phyloP scores from a whole-genome alignment of 345 rosid genomes.

The Murraya paniculata region DNA sequence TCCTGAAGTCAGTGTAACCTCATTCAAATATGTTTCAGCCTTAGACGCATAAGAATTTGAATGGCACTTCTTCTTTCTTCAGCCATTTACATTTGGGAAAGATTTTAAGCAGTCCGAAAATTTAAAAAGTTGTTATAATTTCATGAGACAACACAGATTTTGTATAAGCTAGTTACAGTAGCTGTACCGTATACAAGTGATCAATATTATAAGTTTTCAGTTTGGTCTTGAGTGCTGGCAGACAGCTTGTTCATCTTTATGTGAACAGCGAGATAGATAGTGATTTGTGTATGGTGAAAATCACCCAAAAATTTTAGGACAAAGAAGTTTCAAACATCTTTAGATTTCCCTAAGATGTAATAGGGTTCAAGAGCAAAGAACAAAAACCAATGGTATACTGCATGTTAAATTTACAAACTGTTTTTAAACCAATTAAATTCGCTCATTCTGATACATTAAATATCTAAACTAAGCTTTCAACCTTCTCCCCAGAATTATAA shows the following conservation, averaged over 20 bases:
- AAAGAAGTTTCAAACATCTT: not conserved
- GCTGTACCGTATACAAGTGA: too few species aligned
- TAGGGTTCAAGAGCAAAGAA: not conserved
- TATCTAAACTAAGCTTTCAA: not conserved
- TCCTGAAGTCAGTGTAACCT: not conserved
- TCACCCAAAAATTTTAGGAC: not conserved
- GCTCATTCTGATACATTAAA: not conserved
- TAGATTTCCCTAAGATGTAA: not conserved
- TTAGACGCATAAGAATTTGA: not conserved
- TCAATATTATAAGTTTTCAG: not conserved
- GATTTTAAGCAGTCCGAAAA: not conserved
- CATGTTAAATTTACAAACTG: not conserved
- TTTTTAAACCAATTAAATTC: not conserved
- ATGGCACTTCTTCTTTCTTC: not conserved
- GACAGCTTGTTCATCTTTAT: not conserved
- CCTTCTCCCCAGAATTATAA: not conserved
- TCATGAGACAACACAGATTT: too few species aligned
- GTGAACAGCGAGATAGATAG: not conserved
- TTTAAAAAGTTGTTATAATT: too few species aligned
- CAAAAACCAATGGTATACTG: not conserved
- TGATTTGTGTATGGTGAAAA: not conserved
- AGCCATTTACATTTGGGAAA: not conserved
- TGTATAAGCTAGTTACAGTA: too few species aligned
- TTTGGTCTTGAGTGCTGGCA: not conserved
- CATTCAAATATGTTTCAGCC: not conserved